Conservation (phyloP, 352 stramenopile genomes). For the Globisporangium ultimum region DNA sequence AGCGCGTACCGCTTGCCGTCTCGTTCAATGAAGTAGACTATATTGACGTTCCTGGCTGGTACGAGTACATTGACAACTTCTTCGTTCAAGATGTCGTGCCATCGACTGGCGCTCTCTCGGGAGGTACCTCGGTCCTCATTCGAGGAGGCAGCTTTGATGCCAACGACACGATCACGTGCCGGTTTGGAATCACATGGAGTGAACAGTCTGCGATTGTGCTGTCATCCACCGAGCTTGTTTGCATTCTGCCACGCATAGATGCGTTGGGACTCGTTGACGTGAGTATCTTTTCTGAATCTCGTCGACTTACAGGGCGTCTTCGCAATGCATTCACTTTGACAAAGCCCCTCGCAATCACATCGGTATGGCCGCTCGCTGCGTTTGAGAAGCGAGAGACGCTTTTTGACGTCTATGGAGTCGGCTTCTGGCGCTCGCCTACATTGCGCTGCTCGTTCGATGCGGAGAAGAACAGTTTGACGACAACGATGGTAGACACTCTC, state of each 20-base stretch:
- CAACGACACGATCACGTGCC: constrained; percentile 41
- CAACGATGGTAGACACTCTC: background rate
- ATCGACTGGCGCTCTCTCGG: constrained; percentile 39
- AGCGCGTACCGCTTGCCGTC: constrained; percentile 28
- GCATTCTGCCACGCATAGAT: constrained; percentile 25
- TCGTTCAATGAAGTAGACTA: constrained; percentile 75
- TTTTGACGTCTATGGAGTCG: constrained; percentile 59
- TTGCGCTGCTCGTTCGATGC: constrained; percentile 44
- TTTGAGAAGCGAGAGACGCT: constrained; percentile 41
- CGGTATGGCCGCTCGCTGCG: constrained; percentile 32
- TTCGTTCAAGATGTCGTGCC: constrained; percentile 35
- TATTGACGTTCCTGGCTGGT: constrained; percentile 19
- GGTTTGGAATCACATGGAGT: constrained; percentile 31
- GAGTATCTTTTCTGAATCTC: constrained; percentile 20
- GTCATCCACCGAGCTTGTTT: constrained; percentile 40
- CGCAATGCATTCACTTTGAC: constrained; percentile 42
- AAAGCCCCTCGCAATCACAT: constrained; percentile 29
- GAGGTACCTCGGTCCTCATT: constrained; percentile 64
- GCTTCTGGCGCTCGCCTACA: constrained; percentile 42
- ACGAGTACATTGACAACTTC: constrained; percentile 36
- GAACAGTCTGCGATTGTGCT: constrained; percentile 24
- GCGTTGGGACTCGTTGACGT: constrained; percentile 24
- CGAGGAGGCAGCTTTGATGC: constrained; percentile 42
- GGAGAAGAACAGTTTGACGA: background rate
- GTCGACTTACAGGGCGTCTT: constrained; percentile 22